Base-by-base conservation (phyloP, 2,329 filamentous ascomycete genomes). In the Penicillium sp. region DNA sequence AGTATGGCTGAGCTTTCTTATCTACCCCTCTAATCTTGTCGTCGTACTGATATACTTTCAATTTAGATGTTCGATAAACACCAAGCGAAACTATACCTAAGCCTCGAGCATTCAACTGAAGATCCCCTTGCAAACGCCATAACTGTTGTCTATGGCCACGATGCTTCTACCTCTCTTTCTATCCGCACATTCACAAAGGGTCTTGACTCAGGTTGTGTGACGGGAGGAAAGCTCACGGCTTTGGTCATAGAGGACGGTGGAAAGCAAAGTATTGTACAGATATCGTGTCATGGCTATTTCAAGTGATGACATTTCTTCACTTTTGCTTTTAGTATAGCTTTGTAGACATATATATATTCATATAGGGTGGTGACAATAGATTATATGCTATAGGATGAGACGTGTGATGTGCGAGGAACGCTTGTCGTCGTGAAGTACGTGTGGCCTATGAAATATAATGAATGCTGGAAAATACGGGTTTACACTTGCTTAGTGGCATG, bases 91-190 rank as follows among this genome's bases (percentile, higher is more conserved):
- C 40, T 75, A 55, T 62, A 62, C 33, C 65, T 64, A 13, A 61
- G 53, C n/a, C 54, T 65, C 9, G 59, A 64, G 34, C 34, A 58
- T 8, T 60, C 59, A 36, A 60, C 56, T 8, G 59, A 54, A 13
- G 59, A 64, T 33, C 60, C 65, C 5, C 55, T 60, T 15, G 62
- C 70, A 25, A 53, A 70, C 25, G 79, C 83, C 10, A 84, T 79
- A 40, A 91, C 89, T 0, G 88, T 96, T 40, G 82, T 96, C 56
- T 97, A 96, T 73, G 92, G 92, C 5, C 93, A 97, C 71, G 91
- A 97, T 71, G 84, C 91, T 23, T 87, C 87, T 67, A 76, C 77
- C 3, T 92, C 91, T 0, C 81, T 95, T 27, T 82, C 83, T 67
- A 74, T 88, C 19, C 74, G 84, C 49, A 80, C 82, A 48, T 95